Conservation (phyloP, 2,329 filamentous ascomycete species). For the Hypoxylon sp. region DNA sequence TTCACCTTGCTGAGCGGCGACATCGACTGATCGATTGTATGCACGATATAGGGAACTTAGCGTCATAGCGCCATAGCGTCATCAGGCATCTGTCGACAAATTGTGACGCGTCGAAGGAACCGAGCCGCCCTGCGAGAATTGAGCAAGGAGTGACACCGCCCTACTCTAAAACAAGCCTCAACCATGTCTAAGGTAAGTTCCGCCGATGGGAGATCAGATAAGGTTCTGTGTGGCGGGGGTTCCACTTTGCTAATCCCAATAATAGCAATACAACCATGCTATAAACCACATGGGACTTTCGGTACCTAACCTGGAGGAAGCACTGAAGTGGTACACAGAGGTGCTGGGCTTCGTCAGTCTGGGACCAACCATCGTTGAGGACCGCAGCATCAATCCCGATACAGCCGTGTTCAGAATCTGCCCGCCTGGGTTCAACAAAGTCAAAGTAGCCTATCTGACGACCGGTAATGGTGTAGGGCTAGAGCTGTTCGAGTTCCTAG, state of each 20-base stretch:
- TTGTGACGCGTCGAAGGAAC: neutral
- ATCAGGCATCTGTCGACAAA: neutral
- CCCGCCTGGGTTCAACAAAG: neutral
- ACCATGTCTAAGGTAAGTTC: slow-evolving; percentile 1
- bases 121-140: neutral
- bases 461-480: neutral
- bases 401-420: slow-evolving; percentile 5
- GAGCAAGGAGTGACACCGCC: neutral
- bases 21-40: neutral
- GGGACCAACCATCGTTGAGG: slow-evolving; percentile 1
- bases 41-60: neutral
- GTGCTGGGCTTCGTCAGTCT: slow-evolving; percentile 3
- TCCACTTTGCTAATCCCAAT: neutral
- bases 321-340: neutral
- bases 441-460: slow-evolving; percentile 3
- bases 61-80: neutral
- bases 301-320: slow-evolving; percentile 3
- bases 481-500: slow-evolving; percentile 2
- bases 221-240: neutral
- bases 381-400: neutral
- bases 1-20: neutral
- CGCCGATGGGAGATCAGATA: neutral
- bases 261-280: slow-evolving; percentile 1
- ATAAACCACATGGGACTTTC: slow-evolving; percentile 5
- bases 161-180: neutral